Evolutionary conservation across 768 basidiomycete species (phyloP).

Genomic region (Infundibulicybe gibba): DNA sequence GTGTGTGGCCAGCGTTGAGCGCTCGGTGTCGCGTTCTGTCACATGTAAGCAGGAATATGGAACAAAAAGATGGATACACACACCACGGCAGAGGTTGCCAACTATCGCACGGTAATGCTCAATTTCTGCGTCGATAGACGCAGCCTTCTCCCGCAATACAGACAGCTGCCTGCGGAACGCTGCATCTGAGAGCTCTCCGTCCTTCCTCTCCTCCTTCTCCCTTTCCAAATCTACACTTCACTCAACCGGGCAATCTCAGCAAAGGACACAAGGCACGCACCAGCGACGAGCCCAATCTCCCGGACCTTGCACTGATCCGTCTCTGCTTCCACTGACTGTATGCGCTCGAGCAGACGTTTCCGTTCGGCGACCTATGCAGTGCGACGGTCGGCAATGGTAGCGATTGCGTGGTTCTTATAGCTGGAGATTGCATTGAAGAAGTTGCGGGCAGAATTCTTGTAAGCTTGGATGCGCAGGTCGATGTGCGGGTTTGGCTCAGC

Average conservation of each 20-base stretch:
- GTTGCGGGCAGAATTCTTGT: constrained; percentile 63
- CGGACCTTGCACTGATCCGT: constrained; percentile 72
- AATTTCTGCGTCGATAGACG: constrained; percentile 62
- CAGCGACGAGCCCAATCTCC: constrained; percentile 75
- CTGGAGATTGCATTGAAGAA: constrained; percentile 70
- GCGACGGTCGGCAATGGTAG: constrained; percentile 66
- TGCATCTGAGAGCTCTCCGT: constrained; percentile 58
- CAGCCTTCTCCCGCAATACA: constrained; percentile 55
- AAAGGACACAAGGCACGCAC: constrained; percentile 38
- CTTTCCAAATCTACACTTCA: constrained; percentile 58
- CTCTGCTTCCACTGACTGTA: constrained; percentile 59
- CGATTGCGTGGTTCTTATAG: constrained; percentile 70
- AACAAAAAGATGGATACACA: constrained; percentile 9
- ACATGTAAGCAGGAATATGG: neutral
- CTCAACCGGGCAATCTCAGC: neutral
- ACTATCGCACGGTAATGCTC: constrained; percentile 66
- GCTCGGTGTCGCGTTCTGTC: constrained; percentile 68
- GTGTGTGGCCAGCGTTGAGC: constrained; percentile 47
- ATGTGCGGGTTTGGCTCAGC: constrained; percentile 53
- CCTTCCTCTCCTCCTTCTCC: constrained; percentile 72
- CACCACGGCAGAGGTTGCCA: constrained; percentile 64
- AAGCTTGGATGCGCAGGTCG: constrained; percentile 58
- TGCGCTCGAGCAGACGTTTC: constrained; percentile 61
- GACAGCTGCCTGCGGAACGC: constrained; percentile 65
- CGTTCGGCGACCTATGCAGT: constrained; percentile 57